Evolutionary conservation across 148 eudicot genomes (phyloP).

Genomic region (Silene conica): DNA sequence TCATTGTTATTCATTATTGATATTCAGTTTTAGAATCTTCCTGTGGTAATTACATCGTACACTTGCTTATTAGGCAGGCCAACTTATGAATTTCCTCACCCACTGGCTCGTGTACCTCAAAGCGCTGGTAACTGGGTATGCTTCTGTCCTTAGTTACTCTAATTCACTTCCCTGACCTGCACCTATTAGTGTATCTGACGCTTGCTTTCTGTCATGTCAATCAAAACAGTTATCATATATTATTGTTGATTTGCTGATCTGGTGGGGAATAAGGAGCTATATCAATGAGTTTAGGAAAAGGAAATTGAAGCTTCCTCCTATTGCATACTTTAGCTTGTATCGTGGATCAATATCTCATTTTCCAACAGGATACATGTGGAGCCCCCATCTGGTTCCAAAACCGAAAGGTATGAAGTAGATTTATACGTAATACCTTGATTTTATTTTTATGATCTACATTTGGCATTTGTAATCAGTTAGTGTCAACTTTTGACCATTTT

Average conservation of each 20-base stretch:
- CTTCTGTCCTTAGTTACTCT: slow-evolving; percentile 13
- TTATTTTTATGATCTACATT: neutral
- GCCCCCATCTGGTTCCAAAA: slow-evolving; percentile 85
- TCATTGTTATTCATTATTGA: neutral
- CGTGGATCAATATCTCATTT: slow-evolving; percentile 80
- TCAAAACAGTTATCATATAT: slow-evolving; percentile 67
- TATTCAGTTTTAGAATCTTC: neutral
- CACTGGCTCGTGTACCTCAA: slow-evolving; percentile 88
- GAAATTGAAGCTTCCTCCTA: slow-evolving; percentile 86
- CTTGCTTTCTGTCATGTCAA: neutral
- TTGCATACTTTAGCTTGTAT: slow-evolving; percentile 87
- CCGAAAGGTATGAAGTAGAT: slow-evolving; percentile 52
- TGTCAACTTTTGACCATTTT: neutral
- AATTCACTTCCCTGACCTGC: neutral
- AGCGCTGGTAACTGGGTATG: slow-evolving; percentile 88
- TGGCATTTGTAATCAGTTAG: neutral
- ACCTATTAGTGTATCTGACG: slow-evolving; percentile 1
- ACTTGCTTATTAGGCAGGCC: slow-evolving; percentile 70
- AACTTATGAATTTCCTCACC: slow-evolving; percentile 88
- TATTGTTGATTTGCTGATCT: slow-evolving; percentile 77
- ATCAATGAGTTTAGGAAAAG: slow-evolving; percentile 83
- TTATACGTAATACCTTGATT: neutral
- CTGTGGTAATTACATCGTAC: slow-evolving; percentile 26
- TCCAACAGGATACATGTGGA: slow-evolving; percentile 97
- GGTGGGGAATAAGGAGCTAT: slow-evolving; percentile 93